A percentile compares a stretch with the other conserved stretches of the same genome.
These are phyloP conservation scores for Penicillium sp. DNA, from an alignment of 2,329 filamentous ascomycete species.

Conservation along the genomic window DNA sequence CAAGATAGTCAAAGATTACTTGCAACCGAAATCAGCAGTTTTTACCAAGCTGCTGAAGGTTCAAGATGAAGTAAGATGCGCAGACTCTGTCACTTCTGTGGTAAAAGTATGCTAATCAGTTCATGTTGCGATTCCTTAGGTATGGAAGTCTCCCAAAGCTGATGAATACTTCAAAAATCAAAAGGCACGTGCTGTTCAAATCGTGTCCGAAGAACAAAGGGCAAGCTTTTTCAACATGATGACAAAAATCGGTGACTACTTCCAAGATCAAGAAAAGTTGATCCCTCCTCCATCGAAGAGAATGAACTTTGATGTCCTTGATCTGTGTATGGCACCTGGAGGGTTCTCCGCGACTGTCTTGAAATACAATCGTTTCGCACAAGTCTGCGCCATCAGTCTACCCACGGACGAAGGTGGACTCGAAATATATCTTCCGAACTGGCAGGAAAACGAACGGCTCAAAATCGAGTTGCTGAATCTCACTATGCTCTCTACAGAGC, in stretches of 20 bases:
- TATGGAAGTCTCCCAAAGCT: not conserved
- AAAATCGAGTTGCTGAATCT: not conserved
- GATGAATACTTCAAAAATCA: not conserved
- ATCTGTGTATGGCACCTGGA: slow-evolving; percentile 6
- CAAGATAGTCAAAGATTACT: not conserved
- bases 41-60: not conserved
- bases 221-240: not conserved
- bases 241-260: not conserved
- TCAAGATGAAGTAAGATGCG: not conserved
- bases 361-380: not conserved
- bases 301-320: not conserved
- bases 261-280: not conserved
- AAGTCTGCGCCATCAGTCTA: not conserved
- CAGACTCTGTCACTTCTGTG: no score
- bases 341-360: not conserved
- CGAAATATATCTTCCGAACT: not conserved
- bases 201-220: not conserved
- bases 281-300: not conserved
- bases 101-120: not conserved
- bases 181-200: not conserved
- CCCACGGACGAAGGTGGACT: not conserved
- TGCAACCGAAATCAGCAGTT: not conserved
- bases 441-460: not conserved
- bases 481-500: slow-evolving; percentile 1
- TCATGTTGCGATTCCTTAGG: not conserved